A percentile compares a stretch with the other conserved stretches of the same genome.
Conservation (phyloP, 2,329 filamentous ascomycete genomes). For the Colletotrichum liriopes region DNA sequence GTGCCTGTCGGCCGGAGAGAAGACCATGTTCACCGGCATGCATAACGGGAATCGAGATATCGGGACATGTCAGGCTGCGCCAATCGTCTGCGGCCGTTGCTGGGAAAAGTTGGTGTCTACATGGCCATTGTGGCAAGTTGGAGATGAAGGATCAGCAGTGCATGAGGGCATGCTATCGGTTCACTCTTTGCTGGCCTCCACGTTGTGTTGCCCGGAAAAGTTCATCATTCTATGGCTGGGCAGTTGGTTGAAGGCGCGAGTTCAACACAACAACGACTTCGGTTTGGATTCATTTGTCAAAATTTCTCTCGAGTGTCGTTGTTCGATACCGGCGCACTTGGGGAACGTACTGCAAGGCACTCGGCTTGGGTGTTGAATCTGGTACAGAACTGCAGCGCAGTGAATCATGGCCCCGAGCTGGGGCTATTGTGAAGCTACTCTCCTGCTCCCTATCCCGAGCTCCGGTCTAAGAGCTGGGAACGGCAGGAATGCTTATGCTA, state of each 20-base stretch:
- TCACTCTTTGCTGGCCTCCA: not conserved
- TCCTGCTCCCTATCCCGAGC: not conserved
- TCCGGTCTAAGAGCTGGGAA: not conserved
- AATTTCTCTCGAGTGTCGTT: no score
- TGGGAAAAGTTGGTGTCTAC: not conserved
- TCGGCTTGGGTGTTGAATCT: no score
- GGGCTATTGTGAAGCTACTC: not conserved
- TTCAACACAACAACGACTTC: not conserved
- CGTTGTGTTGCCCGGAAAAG: no score
- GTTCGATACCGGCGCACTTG: no score
- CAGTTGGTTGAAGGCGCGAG: not conserved
- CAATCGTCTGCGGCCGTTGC: not conserved
- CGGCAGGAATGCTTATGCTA: not conserved
- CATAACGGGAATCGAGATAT: not conserved
- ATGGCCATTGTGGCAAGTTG: not conserved
- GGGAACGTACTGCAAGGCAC: no score
- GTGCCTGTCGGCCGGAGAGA: not conserved
- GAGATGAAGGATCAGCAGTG: not conserved
- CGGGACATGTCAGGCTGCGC: not conserved
- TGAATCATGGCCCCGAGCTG: no score
- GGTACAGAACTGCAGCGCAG: no score
- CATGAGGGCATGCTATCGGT: not conserved
- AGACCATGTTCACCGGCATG: not conserved
- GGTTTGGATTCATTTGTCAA: no score
- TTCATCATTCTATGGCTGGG: not conserved